phyloP scores from a whole-genome alignment of 495 filamentous ascomycete genomes.

The Aspergillus homomorphus region DNA sequence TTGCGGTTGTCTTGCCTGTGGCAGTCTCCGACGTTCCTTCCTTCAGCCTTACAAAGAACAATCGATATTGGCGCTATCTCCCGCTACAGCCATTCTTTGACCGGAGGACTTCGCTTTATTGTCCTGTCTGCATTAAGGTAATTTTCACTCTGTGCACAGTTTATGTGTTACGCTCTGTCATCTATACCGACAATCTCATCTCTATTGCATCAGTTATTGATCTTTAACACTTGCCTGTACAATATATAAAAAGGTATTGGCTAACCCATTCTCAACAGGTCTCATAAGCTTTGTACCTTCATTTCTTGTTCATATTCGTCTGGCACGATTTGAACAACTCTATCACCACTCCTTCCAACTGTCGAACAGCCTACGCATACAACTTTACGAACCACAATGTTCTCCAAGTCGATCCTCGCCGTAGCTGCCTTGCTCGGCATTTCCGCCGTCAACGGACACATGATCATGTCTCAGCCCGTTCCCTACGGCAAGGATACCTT shows the following conservation, averaged over 20 bases:
- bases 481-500: constrained; percentile 56
- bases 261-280: constrained; percentile 1
- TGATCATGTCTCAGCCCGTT: constrained; percentile 65
- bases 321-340: constrained; percentile 37
- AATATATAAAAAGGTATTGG: neutral
- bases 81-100: constrained; percentile 1
- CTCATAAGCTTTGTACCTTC: constrained; percentile 24
- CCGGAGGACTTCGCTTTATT: neutral
- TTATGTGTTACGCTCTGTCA: neutral
- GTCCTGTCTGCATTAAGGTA: constrained; percentile 18
- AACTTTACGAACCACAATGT: constrained; percentile 37
- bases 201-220: neutral
- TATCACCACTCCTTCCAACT: constrained; percentile 16
- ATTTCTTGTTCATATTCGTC: constrained; percentile 36
- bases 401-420: constrained; percentile 33
- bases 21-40: constrained; percentile 36
- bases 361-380: constrained; percentile 25
- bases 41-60: constrained; percentile 2
- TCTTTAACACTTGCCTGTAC: neutral
- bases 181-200: neutral
- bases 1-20: constrained; percentile 33
- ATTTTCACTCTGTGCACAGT: neutral
- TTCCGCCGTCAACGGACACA: constrained; percentile 57
- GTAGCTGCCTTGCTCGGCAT: constrained; percentile 46
- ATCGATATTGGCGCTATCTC: constrained; percentile 8